These are phyloP conservation scores for Capronia americana DNA, from an alignment of 2,329 filamentous ascomycete genomes.

Conservation along the genomic window DNA sequence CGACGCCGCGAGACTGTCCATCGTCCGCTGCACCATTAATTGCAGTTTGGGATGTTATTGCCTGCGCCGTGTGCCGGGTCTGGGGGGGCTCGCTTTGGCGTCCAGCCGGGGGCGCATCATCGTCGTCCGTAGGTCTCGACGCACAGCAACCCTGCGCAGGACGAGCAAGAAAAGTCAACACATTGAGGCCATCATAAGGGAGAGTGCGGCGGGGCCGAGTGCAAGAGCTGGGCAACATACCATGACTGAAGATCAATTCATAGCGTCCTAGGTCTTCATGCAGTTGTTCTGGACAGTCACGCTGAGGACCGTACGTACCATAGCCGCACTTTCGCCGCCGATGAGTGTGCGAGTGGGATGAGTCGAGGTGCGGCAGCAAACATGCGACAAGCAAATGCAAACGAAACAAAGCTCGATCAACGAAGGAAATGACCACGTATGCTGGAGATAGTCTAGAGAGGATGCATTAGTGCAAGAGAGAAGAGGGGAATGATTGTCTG, in stretches of 20 bases:
- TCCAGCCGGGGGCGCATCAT: conserved; percentile 21
- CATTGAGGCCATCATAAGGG: background rate
- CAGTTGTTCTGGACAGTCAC: background rate
- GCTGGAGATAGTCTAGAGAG: background rate
- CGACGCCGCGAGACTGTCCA: conserved; percentile 23
- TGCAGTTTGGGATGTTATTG: conserved; percentile 37
- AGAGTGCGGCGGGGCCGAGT: background rate
- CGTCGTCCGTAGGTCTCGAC: conserved; percentile 34
- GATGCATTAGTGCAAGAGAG: background rate
- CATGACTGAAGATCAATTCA: conserved; percentile 27
- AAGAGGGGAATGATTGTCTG: conserved; percentile 3
- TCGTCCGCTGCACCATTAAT: conserved; percentile 34
- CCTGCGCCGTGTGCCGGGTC: conserved; percentile 31
- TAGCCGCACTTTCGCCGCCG: conserved; percentile 4
- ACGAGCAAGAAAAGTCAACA: conserved; percentile 12
- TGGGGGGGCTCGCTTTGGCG: conserved; percentile 23
- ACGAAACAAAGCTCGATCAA: background rate
- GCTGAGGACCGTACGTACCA: background rate
- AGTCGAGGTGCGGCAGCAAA: conserved; percentile 1
- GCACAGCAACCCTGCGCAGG: conserved; percentile 37
- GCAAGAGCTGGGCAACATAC: conserved; percentile 10
- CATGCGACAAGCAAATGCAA: conserved; percentile 5
- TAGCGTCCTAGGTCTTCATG: conserved; percentile 9
- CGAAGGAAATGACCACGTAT: conserved; percentile 2
- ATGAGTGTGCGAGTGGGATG: background rate